Evolutionary conservation across 345 rosid species (phyloP).

Genomic region (Murraya paniculata): DNA sequence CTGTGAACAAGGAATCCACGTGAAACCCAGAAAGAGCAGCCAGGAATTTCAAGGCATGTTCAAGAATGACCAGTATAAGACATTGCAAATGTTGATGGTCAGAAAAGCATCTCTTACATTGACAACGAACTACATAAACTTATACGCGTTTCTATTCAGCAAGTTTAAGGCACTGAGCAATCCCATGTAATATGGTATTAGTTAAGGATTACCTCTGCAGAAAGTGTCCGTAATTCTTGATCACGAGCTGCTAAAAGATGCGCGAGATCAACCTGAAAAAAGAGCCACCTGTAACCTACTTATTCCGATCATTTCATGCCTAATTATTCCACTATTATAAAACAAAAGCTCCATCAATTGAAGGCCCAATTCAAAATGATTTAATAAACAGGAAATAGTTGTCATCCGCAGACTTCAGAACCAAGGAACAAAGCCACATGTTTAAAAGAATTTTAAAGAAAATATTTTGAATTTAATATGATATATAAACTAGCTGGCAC

Average conservation of each 20-base stretch:
- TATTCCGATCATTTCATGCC: background rate
- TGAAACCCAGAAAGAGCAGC: background rate
- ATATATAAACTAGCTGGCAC: background rate
- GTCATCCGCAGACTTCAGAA: background rate
- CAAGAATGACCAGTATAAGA: background rate
- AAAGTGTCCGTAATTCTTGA: conserved; percentile 85
- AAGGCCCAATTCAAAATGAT: background rate
- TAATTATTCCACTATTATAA: background rate
- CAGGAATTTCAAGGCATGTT: background rate
- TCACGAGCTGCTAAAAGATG: conserved; percentile 91
- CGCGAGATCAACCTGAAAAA: conserved; percentile 85
- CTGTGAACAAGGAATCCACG: background rate
- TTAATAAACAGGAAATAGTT: background rate
- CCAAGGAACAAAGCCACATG: too few species aligned
- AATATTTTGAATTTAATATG: too few species aligned
- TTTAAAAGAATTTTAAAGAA: background rate
- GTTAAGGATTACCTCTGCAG: conserved; percentile 70
- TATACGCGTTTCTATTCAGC: background rate
- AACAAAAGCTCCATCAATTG: background rate
- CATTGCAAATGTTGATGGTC: background rate
- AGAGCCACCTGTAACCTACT: background rate
- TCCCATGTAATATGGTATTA: background rate
- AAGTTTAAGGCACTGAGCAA: background rate
- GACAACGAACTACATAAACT: background rate
- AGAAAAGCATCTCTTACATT: background rate